phyloP scores from a whole-genome alignment of 345 rosid genomes.

The Eucalyptus sp. region DNA sequence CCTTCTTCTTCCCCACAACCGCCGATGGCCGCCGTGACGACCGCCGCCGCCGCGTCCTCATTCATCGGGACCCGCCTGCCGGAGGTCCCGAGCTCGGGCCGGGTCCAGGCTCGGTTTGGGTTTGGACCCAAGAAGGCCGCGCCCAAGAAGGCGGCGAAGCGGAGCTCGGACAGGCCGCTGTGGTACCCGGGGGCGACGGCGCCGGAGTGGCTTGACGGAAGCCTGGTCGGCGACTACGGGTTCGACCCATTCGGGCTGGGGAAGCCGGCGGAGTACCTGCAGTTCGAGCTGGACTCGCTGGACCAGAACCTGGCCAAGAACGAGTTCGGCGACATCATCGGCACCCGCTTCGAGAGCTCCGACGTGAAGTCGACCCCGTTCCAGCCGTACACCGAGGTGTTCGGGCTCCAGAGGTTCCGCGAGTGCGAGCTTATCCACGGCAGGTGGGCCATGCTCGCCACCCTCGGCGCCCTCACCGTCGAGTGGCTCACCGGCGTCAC shows the following conservation, averaged over 20 bases:
- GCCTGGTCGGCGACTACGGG: constrained; percentile 64
- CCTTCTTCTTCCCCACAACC: neutral
- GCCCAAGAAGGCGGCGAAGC: constrained; percentile 22
- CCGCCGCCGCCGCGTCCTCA: constrained; percentile 52
- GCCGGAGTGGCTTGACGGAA: constrained; percentile 58
- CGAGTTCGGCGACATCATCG: constrained; percentile 38
- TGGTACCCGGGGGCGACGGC: constrained; percentile 72
- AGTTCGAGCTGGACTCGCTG: constrained; percentile 57
- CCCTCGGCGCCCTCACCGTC: constrained; percentile 59
- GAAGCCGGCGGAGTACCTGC: constrained; percentile 66
- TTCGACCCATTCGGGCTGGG: constrained; percentile 73
- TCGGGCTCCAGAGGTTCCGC: constrained; percentile 66
- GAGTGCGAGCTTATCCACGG: constrained; percentile 80
- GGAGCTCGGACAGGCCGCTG: constrained; percentile 30
- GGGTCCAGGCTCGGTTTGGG: constrained; percentile 48
- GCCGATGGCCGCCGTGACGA: constrained; percentile 47
- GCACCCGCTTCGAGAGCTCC: constrained; percentile 30
- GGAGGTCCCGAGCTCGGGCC: constrained; percentile 17
- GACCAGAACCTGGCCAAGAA: constrained; percentile 75
- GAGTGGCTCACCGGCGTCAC: constrained; percentile 73
- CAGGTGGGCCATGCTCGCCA: constrained; percentile 79
- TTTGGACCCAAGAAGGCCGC: constrained; percentile 27
- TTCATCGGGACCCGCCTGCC: constrained; percentile 50
- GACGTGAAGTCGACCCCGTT: constrained; percentile 58
- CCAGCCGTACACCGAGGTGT: constrained; percentile 68